Base-by-base conservation (phyloP, 352 stramenopile species). In the Pythium folliculosum region DNA sequence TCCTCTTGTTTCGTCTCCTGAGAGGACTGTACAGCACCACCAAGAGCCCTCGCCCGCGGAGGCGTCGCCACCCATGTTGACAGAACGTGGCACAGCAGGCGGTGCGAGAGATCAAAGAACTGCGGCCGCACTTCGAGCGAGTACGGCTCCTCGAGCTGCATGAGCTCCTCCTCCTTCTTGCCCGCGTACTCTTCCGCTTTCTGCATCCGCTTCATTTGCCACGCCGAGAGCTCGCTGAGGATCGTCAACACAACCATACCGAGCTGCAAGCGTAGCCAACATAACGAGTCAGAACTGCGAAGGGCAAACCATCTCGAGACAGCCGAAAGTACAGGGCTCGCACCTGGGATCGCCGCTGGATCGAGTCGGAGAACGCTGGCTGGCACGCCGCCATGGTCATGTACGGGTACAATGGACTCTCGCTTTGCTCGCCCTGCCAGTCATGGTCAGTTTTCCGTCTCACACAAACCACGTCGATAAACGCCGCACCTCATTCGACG, bases 141-240 rank as follows among this genome's bases (percentile, higher is more conserved):
- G 52, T 87, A 96, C 12, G 86, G 85, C 56, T 94, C 82, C 68
- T 95, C 88, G 22, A 96, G 67, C 45, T 89, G 80, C 68, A 84
- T 84, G 22, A 92, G 68, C 49, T 93, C 77, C 22, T 91, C 79
- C 58, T 92, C 82, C 14, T 74, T 75, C 67, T 90, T 89, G 0
- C 82, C 78, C 1, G 76, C 78, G 23, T 90, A 89, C 30, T 84
- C 78, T 55, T 95, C 87, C 0, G 78, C 78, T 59, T 89, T 91
- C 56, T 96, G 86, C 87, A 96, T 94, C 60, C 85, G 86, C 54
- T 95, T 92, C 85, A 96, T 95, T 77, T 96, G 86, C 86, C 88
- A 96, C 25, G 82, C 80, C 4, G 86, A 92, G 3, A 96, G 56
- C 30, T 94, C 86, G 21, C 86, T 90, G 27, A 96, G 50, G 40